Evolutionary conservation across 208 protist genomes (phyloP).

Genomic region (Trypanosoma rangeli): DNA sequence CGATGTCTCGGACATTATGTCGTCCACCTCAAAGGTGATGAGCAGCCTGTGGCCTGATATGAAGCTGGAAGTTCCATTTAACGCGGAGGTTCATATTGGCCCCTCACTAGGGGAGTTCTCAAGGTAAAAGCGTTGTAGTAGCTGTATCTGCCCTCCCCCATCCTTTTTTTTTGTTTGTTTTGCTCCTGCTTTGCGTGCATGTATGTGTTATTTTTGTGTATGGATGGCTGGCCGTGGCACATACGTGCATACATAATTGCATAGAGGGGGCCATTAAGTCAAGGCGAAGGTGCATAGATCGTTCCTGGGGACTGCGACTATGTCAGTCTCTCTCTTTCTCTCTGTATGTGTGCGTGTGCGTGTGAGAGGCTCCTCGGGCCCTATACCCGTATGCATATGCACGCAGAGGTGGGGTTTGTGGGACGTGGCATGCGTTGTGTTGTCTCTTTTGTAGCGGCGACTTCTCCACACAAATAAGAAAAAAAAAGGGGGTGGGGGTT

Average conservation of each 20-base stretch:
- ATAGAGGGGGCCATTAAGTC: not conserved
- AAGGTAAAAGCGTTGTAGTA: constrained; percentile 14
- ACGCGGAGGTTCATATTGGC: constrained; percentile 75
- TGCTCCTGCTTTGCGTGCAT: not conserved
- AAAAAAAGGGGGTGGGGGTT: not conserved
- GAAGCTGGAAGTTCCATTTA: constrained; percentile 86
- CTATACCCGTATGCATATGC: not conserved
- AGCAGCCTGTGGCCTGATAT: constrained; percentile 80
- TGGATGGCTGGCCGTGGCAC: not conserved
- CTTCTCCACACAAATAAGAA: not conserved
- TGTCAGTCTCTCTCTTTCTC: too few species aligned
- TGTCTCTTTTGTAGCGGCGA: not conserved
- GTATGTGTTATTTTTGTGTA: not conserved
- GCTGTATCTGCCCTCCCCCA: not conserved
- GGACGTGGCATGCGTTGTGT: not conserved
- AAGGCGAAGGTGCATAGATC: not conserved
- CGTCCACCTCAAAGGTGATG: constrained; percentile 71
- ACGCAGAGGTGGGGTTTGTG: not conserved
- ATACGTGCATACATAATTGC: not conserved
- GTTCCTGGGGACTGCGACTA: not conserved
- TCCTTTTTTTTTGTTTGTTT: constrained; percentile 3
- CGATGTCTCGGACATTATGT: constrained; percentile 72
- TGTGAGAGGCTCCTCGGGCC: too few species aligned
- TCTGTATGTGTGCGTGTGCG: not conserved
- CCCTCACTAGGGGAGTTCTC: constrained; percentile 73